Evolutionary conservation across 768 basidiomycete genomes (phyloP).

Genomic region (Lanmaoa pseudosensibilis): DNA sequence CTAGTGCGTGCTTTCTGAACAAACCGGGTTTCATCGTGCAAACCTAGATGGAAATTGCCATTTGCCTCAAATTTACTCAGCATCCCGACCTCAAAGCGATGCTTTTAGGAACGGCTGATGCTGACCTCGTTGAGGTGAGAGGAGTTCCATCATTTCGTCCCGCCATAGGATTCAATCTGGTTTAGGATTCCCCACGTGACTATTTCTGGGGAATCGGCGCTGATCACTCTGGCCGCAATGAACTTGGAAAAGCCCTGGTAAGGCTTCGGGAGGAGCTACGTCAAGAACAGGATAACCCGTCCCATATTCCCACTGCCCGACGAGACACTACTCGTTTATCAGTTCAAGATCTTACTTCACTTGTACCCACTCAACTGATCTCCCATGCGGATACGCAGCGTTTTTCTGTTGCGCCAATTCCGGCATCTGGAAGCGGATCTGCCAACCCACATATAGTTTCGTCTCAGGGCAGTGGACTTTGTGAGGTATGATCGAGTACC

Average conservation of each 20-base stretch:
- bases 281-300: constrained; percentile 28
- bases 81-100: constrained; percentile 57
- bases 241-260: constrained; percentile 70
- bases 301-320: constrained; percentile 28
- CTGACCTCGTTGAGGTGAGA: constrained; percentile 65
- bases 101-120: constrained; percentile 64
- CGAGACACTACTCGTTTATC: constrained; percentile 32
- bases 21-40: background rate
- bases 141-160: background rate
- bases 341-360: constrained; percentile 32
- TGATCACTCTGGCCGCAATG: constrained; percentile 66
- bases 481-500: constrained; percentile 26
- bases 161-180: background rate
- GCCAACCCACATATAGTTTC: constrained; percentile 1
- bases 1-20: background rate
- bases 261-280: constrained; percentile 59
- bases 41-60: constrained; percentile 61
- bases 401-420: constrained; percentile 2
- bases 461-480: constrained; percentile 22
- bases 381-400: constrained; percentile 5
- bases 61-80: constrained; percentile 72
- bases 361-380: constrained; percentile 10
- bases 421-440: constrained; percentile 1
- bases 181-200: constrained; percentile 71
- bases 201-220: constrained; percentile 77